These are phyloP conservation scores for Aspergillus kassunensis DNA, from an alignment of 495 filamentous ascomycete genomes.

Conservation along the genomic window DNA sequence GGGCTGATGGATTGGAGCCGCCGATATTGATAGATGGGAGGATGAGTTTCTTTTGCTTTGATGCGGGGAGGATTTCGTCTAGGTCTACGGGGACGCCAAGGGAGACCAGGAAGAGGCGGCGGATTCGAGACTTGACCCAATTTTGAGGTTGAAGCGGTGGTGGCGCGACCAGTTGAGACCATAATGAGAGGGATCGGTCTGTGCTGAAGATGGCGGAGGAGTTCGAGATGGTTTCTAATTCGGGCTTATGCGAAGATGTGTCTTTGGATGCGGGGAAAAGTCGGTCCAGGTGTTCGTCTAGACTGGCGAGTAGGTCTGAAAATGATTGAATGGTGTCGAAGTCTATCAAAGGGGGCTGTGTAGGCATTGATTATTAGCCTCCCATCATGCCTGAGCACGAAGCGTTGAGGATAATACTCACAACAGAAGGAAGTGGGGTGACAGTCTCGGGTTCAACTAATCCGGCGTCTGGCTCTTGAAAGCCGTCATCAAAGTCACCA, in stretches of 20 bases:
- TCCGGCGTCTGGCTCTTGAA: slow-evolving; percentile 59
- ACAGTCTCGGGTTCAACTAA: slow-evolving; percentile 34
- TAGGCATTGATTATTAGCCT: slow-evolving; percentile 5
- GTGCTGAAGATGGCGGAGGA: slow-evolving; percentile 49
- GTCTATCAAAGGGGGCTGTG: slow-evolving; percentile 67
- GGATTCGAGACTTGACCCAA: slow-evolving; percentile 95
- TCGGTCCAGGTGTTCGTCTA: slow-evolving; percentile 48
- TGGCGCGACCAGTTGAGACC: slow-evolving; percentile 93
- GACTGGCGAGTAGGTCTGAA: slow-evolving; percentile 41
- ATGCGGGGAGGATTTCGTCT: slow-evolving; percentile 93
- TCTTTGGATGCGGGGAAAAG: slow-evolving; percentile 52
- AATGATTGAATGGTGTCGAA: slow-evolving; percentile 59
- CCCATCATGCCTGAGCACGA: background rate
- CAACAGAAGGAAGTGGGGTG: slow-evolving; percentile 44
- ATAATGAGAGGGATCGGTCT: slow-evolving; percentile 76
- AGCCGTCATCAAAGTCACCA: slow-evolving; percentile 86
- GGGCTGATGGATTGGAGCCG: slow-evolving; percentile 24
- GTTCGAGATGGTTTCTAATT: slow-evolving; percentile 42
- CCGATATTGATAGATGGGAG: slow-evolving; percentile 75
- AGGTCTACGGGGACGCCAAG: slow-evolving; percentile 94
- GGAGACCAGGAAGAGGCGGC: slow-evolving; percentile 91
- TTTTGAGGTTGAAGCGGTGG: slow-evolving; percentile 94
- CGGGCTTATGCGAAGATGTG: slow-evolving; percentile 32
- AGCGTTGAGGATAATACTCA: slow-evolving; percentile 29
- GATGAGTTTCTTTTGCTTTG: slow-evolving; percentile 96